Evolutionary conservation across 805 yeast genomes (phyloP), one percentile per base, ranked within the genome.

Genomic region (Candida pseudofarinosa): DNA sequence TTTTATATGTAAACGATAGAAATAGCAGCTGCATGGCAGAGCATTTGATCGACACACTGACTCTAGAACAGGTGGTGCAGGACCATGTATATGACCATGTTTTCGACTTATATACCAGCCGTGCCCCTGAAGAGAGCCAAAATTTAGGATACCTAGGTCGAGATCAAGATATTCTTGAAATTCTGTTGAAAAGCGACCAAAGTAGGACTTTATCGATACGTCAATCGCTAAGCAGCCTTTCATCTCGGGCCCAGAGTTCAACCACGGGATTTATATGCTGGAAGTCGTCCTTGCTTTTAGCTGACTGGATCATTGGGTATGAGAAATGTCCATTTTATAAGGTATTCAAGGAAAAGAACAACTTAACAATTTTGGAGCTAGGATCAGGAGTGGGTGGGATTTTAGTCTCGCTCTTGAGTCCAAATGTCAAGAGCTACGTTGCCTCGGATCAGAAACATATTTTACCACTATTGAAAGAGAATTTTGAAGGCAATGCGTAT

Each of bases 341-440:
- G 15, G n/a, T 19, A 20, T 26, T 55, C 43, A 33, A 32, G 30
- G 33, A 35, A 34, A 13, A 28, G 7, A 43, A 26, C 19, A 19
- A 37, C 10, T 17, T 31, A 5, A 44, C 52, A 0, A 69, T 80
- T 0, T 59, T 82, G 6, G 89, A 83, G 47, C 53, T 83, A 3
- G 89, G 89, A 0, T 59, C 85, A 12, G 89, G 89, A 0, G 73
- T 74, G 0, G 68, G 79, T 2, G 86, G 83, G 0, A 52, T 81
- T 3, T 54, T 75, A 6, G 77, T 77, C 0, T 60, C 58, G 42
- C 66, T 33, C 7, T 69, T 48, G 62, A 78, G 44, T n/a, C 67
- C 47, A 0, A 44, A 13, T 51, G 67, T 46, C n/a, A 44, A 10
- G 1, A 57, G 55, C 10, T 81, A 68, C 48, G 58, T 81, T 2